These are phyloP conservation scores for Rhodamnia argentea DNA, from an alignment of 345 rosid species.

Conservation along the genomic window DNA sequence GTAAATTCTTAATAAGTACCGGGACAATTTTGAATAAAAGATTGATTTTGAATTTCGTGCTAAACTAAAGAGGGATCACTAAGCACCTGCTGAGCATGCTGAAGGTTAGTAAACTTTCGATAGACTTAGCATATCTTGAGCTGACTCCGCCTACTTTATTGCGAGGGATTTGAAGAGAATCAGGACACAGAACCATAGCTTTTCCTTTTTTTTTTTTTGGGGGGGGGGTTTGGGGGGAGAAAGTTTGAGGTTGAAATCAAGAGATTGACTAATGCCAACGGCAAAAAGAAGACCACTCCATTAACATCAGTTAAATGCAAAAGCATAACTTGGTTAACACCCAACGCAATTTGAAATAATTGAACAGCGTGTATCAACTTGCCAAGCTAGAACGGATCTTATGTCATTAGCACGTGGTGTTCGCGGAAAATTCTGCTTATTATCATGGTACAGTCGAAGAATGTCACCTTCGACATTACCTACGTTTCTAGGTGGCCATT, in stretches of 20 bases:
- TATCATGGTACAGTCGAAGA: background rate
- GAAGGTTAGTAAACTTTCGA: background rate
- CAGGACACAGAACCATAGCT: background rate
- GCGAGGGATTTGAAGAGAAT: background rate
- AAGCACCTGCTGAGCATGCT: background rate
- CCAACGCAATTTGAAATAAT: background rate
- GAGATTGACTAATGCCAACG: background rate
- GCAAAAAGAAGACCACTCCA: background rate
- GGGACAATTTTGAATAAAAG: no score
- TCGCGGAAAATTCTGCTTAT: background rate
- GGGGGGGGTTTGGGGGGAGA: no score
- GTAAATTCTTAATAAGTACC: background rate
- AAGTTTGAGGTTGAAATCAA: background rate
- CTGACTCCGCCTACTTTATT: background rate
- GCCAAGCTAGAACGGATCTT: background rate
- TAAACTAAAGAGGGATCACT: background rate
- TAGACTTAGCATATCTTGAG: background rate
- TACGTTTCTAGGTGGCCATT: background rate
- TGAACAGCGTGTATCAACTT: background rate
- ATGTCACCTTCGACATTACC: background rate
- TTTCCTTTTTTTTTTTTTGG: background rate
- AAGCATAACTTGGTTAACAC: background rate
- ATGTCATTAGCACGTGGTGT: background rate
- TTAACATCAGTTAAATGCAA: background rate
- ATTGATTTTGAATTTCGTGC: background rate